A percentile compares a stretch with the other conserved stretches of the same genome.
Evolutionary conservation across 1,139 yeast species (phyloP).

Genomic region (Komagataea norvegica): DNA sequence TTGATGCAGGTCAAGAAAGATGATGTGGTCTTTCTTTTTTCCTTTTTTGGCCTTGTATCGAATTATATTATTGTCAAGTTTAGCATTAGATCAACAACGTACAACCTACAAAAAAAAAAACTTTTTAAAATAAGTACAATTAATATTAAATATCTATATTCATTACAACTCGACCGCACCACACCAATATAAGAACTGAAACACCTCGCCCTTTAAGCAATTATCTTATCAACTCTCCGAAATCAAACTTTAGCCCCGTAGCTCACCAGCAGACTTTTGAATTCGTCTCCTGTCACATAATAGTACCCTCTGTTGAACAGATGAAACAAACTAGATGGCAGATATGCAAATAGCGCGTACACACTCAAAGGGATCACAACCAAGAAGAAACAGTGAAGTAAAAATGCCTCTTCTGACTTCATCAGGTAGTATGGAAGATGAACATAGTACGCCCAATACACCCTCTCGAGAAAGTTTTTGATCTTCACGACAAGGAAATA

Average conservation of each 20-base stretch:
- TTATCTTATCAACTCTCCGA: background rate
- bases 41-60: too few species aligned
- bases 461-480: conserved; percentile 22
- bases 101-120: too few species aligned
- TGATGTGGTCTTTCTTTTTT: too few species aligned
- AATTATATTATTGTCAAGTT: too few species aligned
- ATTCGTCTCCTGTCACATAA: conserved; percentile 29
- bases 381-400: conserved; percentile 33
- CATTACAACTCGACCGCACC: background rate
- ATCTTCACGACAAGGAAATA: conserved; percentile 16
- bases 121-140: too few species aligned
- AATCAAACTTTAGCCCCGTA: conserved; percentile 12
- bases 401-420: conserved; percentile 36
- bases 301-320: conserved; percentile 26
- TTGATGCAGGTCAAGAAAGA: too few species aligned
- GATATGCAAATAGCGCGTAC: conserved; percentile 27
- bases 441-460: conserved; percentile 39
- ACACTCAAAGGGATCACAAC: conserved; percentile 27
- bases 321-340: conserved; percentile 24
- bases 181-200: background rate
- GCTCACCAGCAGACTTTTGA: conserved; percentile 16
- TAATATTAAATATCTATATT: too few species aligned
- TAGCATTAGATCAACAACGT: too few species aligned
- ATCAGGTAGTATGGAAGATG: conserved; percentile 38
- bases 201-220: background rate